phyloP scores from a whole-genome alignment of 1,284 basidiomycete genomes.

The Somion occarium region DNA sequence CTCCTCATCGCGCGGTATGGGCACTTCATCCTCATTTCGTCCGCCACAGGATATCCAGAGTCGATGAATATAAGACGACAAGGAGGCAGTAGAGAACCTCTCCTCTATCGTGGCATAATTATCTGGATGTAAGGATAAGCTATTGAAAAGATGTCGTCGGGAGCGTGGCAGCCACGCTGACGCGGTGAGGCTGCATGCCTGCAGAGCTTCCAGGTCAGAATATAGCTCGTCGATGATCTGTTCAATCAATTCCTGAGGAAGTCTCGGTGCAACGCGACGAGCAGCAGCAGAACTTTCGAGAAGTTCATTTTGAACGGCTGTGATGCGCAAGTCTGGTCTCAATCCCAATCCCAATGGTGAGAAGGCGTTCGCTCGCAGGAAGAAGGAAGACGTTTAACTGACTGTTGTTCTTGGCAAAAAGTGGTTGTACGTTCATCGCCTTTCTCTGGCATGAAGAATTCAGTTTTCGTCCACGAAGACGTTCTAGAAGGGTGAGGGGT shows the following conservation, averaged over 20 bases:
- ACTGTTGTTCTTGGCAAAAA: not conserved
- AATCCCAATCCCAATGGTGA: not conserved
- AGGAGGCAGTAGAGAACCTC: not conserved
- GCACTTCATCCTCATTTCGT: constrained; percentile 3
- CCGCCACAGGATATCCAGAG: not conserved
- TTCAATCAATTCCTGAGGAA: constrained; percentile 7
- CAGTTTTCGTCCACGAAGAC: not conserved
- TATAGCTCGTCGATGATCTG: constrained; percentile 6
- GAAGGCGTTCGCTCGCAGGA: not conserved
- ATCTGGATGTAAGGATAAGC: not conserved
- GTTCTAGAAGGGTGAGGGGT: not conserved
- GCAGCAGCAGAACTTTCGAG: not conserved
- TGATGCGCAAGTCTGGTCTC: not conserved
- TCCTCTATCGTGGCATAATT: not conserved
- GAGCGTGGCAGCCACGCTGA: constrained; percentile 1
- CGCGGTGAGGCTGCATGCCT: constrained; percentile 3
- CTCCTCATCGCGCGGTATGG: constrained; percentile 2
- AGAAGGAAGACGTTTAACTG: not conserved
- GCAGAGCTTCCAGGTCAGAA: not conserved
- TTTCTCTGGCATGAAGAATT: not conserved
- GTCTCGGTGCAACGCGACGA: not conserved
- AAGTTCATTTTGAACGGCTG: not conserved
- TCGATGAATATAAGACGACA: not conserved
- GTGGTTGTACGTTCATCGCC: not conserved
- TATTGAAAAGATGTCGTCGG: not conserved